These are phyloP conservation scores for Clohesyomyces aquaticus DNA, from an alignment of 495 filamentous ascomycete species.

Conservation along the genomic window DNA sequence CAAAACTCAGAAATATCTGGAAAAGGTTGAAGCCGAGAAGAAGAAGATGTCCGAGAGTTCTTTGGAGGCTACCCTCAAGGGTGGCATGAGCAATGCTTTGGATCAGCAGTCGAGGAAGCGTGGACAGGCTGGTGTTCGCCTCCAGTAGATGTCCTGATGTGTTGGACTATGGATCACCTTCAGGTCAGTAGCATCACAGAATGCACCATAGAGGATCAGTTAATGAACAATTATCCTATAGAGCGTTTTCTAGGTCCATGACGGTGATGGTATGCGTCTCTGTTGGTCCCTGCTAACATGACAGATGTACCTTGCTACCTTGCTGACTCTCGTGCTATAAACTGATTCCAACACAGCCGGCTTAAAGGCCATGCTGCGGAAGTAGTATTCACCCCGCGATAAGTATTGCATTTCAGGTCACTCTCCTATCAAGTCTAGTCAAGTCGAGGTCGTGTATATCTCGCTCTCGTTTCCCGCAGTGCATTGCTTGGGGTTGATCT, in stretches of 20 bases:
- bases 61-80: conserved; percentile 78
- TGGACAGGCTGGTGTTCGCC: conserved; percentile 83
- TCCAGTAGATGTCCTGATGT: conserved; percentile 50
- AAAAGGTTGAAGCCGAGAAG: conserved; percentile 97
- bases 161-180: not conserved
- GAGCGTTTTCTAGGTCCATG: not conserved
- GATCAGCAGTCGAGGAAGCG: conserved; percentile 76
- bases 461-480: too few species aligned
- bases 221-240: conserved; percentile 21
- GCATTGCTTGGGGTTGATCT: too few species aligned
- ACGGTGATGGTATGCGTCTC: conserved; percentile 3
- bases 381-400: not conserved
- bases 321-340: not conserved
- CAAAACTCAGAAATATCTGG: conserved; percentile 95
- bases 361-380: too few species aligned
- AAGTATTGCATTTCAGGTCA: not conserved
- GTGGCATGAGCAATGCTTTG: conserved; percentile 79
- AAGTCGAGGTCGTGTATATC: too few species aligned
- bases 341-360: too few species aligned
- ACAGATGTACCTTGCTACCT: not conserved
- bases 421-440: not conserved
- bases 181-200: conserved; percentile 29
- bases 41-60: conserved; percentile 77
- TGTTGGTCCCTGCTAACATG: not conserved
- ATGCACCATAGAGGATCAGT: conserved; percentile 3